Base-by-base conservation (phyloP, 2,329 filamentous ascomycete species). In the Coniochaeta prunicola region DNA sequence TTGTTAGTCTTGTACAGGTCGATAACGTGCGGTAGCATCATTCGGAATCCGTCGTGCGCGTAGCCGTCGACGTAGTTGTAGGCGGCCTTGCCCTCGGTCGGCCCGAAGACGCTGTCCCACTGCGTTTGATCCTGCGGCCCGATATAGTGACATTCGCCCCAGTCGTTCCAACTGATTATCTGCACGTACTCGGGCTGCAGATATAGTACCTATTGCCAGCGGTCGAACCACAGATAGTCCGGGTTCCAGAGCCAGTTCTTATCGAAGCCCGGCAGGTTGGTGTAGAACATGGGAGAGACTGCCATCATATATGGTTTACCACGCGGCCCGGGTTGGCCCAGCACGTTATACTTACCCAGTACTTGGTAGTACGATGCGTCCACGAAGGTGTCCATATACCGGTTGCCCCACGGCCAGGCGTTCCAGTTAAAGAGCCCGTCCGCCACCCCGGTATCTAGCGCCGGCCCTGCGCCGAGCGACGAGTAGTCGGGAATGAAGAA, bases 161-260 rank as follows among this genome's bases (percentile, higher is more conserved):
- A 83, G 60, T 84, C 80, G 62, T 82, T 82, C 79, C 68, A 70
- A 26, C 73, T 74, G 38, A 76, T 67, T 48, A 76, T 73, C 64
- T 70, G 60, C 1, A 67, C 59, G 15, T 57, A 66, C 4, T 61
- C 64, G 0, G 64, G 63, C 45, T 63, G 58, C 21, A 77, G 73
- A 38, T 77, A 71, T 13, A 50, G 45, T 8, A 85, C 57, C 78
- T 75, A 66, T 26, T 75, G 70, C 84, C 84, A 87, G 13, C 84
- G 79, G 58, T 81, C 73, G 60, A 77, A 79, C 83, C 85, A 88
- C 19, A 87, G 69, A 60, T 79, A 74, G 63, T 87, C 84, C n/a
- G 82, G 12, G 36, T 40, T 40, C 26, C 56, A 48, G 28, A 61
- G 58, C 61, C 61, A 61, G 58, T 62, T 62, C n/a, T 61, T 61